These are phyloP conservation scores for Brassica incana DNA, from an alignment of 345 rosid genomes.

Conservation along the genomic window DNA sequence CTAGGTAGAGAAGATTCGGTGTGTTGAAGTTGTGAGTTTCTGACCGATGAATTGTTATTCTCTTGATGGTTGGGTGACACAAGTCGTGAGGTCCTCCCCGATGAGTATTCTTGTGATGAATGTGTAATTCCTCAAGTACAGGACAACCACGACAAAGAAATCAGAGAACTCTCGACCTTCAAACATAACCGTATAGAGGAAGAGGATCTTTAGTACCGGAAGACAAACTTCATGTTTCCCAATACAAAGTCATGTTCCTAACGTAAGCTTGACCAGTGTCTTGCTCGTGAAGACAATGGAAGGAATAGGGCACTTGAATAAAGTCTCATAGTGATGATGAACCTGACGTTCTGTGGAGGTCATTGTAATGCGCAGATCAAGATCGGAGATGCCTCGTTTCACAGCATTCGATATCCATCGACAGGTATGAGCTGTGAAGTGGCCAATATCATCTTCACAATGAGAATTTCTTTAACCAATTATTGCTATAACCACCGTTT, in stretches of 20 bases:
- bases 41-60: not conserved
- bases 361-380: not conserved
- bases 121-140: not conserved
- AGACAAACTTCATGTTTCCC: not conserved
- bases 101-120: not conserved
- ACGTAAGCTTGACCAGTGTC: not conserved
- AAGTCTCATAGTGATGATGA: not conserved
- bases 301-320: not conserved
- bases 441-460: not conserved
- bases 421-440: not conserved
- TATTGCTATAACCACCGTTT: not conserved
- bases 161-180: not conserved
- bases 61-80: not conserved
- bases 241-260: not conserved
- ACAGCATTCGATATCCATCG: not conserved
- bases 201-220: not conserved
- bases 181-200: not conserved
- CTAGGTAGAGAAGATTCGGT: not conserved
- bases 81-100: not conserved
- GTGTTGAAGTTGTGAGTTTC: not conserved
- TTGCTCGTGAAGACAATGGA: not conserved
- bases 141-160: not conserved
- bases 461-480: not conserved
- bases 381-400: not conserved
- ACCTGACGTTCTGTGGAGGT: not conserved